Base-by-base conservation (phyloP, 2,329 filamentous ascomycete species). In the Lecanicillium sp. region DNA sequence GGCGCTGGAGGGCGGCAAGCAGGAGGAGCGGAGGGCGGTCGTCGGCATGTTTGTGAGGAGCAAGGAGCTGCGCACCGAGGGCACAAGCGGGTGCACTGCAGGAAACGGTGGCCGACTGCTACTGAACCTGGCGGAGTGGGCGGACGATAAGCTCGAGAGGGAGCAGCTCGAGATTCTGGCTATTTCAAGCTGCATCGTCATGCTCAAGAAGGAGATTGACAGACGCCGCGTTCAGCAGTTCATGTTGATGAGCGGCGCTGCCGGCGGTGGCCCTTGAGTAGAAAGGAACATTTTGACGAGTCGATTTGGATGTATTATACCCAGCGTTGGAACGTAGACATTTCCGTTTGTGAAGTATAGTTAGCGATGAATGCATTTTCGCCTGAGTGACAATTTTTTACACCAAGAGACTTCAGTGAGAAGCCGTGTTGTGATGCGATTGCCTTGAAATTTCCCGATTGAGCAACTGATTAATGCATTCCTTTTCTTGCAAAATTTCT, bases 181-280 rank as follows among this genome's bases (percentile, higher is more conserved):
- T 9, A 69, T 83, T 15, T 71, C 73, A 36, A 81, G 75, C 14
- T 79, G 74, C 50, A 55, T 84, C 48, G 62, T 74, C 14, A 81
- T 85, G 79, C 60, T 84, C 55, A 84, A 84, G 72, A 79, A 76
- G 62, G 82, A 84, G 68, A 66, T 81, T 42, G 81, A 84, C 60
- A 66, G 80, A 35, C 66, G 77, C 53, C 67, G 77, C 50, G 58
- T 68, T 51, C 62, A 74, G 42, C 77, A 83, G 67, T 62, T 71
- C 37, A 69, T 71, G 49, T 62, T 70, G 3, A 68, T 79, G 45
- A 65, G 56, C 30, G 63, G 54, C 10, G 64, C 48, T 39, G 62
- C 51, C 11, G 55, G 57, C 11, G 51, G 51, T 11, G 47, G 47
- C 19, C 27, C 33, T 27, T 44, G 44, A 36, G 17, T 12, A 10